phyloP scores from a whole-genome alignment of 805 yeast genomes.

The Ogataea methanolica region DNA sequence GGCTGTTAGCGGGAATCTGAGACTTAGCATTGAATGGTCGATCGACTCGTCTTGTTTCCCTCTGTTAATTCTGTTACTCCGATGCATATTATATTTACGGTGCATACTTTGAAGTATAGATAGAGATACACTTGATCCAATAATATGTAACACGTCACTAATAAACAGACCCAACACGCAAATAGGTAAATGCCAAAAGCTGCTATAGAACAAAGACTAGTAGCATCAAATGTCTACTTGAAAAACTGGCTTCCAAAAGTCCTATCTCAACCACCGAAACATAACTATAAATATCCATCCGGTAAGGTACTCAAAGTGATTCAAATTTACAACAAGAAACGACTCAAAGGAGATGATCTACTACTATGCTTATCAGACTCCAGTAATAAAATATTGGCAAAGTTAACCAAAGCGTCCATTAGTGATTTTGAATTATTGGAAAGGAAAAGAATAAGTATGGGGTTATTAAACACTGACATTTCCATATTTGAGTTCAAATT shows the following conservation, averaged over 20 bases:
- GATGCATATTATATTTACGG: no score
- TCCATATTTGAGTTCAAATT: constrained; percentile 7
- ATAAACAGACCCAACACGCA: not conserved
- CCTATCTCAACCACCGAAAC: constrained; percentile 2
- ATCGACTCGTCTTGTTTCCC: not conserved
- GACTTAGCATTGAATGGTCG: not conserved
- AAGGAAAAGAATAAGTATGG: constrained; percentile 12
- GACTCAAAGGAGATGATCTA: constrained; percentile 2
- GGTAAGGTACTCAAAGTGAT: constrained; percentile 12
- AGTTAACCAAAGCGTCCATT: constrained; percentile 10
- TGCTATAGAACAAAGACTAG: constrained; percentile 2
- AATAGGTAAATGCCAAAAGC: constrained; percentile 6
- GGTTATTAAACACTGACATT: constrained; percentile 14
- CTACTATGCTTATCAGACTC: constrained; percentile 18
- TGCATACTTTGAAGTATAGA: no score
- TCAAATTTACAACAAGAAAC: constrained; percentile 2
- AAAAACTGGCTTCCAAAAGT: constrained; percentile 11
- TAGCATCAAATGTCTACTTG: constrained; percentile 6
- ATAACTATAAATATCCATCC: not conserved
- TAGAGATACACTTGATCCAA: no score
- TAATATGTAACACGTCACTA: no score
- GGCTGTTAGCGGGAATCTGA: not conserved
- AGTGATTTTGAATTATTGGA: constrained; percentile 15
- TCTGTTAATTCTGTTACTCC: not conserved
- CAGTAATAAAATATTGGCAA: constrained; percentile 12